Evolutionary conservation across 1,284 basidiomycete genomes (phyloP).

Genomic region (Xanthoconium separans): DNA sequence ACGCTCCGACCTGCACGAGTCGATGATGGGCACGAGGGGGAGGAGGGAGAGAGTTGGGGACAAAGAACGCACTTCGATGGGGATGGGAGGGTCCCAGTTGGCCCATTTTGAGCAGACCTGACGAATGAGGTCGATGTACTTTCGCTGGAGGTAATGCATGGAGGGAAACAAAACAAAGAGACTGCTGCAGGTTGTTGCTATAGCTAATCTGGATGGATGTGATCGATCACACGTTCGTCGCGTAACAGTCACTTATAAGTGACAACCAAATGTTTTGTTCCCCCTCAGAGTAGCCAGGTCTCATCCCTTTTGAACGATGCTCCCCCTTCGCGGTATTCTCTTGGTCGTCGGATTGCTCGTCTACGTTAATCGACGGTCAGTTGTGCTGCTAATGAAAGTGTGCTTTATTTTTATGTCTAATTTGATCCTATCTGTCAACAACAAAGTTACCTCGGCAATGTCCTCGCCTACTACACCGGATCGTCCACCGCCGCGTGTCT

Average conservation of each 20-base stretch:
- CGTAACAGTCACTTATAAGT: too few species aligned
- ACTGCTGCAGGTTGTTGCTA: too few species aligned
- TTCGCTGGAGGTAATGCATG: constrained; percentile 18
- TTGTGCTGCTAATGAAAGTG: too few species aligned
- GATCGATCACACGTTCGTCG: too few species aligned
- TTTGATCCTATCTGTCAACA: too few species aligned
- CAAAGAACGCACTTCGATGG: constrained; percentile 16
- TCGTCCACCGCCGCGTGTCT: constrained; percentile 30
- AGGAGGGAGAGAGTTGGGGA: too few species aligned
- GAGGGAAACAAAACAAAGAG: too few species aligned
- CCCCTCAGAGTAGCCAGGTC: not conserved
- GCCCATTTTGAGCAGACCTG: constrained; percentile 27
- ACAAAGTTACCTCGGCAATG: constrained; percentile 14
- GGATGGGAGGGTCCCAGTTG: constrained; percentile 33
- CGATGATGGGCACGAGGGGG: not conserved
- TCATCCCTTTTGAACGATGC: constrained; percentile 2
- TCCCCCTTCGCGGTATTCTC: constrained; percentile 19
- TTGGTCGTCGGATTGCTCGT: constrained; percentile 19
- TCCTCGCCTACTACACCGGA: constrained; percentile 30
- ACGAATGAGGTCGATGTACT: constrained; percentile 27
- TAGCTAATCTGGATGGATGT: too few species aligned
- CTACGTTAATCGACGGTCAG: constrained; percentile 16
- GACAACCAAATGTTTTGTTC: too few species aligned
- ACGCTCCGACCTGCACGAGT: constrained; percentile 23
- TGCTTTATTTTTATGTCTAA: too few species aligned